Evolutionary conservation across 441 rosid species (phyloP).

Genomic region (Melastoma candidum): DNA sequence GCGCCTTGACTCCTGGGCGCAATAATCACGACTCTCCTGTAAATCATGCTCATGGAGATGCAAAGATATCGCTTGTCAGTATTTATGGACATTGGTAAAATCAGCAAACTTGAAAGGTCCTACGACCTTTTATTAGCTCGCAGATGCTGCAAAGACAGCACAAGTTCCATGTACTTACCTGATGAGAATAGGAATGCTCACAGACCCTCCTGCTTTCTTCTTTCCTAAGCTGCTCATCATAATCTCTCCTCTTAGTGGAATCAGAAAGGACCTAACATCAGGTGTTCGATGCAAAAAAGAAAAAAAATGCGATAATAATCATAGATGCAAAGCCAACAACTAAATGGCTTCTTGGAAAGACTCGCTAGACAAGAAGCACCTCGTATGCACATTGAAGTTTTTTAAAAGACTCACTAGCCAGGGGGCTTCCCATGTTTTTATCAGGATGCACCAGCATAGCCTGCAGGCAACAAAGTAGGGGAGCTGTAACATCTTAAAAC

Average conservation of each 20-base stretch:
- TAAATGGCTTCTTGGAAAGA: neutral
- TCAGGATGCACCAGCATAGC: constrained; percentile 99
- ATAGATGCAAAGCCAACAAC: too few relatives aligned
- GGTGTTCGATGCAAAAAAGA: neutral
- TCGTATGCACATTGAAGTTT: constrained; percentile 96
- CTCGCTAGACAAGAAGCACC: constrained; percentile 26
- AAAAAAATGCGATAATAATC: neutral
- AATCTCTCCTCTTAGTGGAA: constrained; percentile 75
- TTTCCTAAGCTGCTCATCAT: constrained; percentile 83
- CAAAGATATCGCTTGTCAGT: too few relatives aligned
- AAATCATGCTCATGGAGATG: neutral
- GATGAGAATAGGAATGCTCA: constrained; percentile 48
- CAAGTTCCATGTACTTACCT: constrained; percentile 33
- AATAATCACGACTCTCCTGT: constrained; percentile 56
- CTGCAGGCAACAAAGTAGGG: constrained; percentile 29
- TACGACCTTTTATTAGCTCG: too few relatives aligned
- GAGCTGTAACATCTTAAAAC: neutral
- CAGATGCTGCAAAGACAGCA: neutral
- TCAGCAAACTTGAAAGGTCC: too few relatives aligned
- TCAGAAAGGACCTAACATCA: constrained; percentile 81
- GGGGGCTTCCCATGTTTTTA: constrained; percentile 91
- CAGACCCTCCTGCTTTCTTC: constrained; percentile 87
- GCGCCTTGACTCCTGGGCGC: constrained; percentile 90
- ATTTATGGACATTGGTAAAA: too few relatives aligned
- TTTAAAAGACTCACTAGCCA: constrained; percentile 97